Evolutionary conservation across 192 early-diverging fungal species (phyloP), one percentile per base, ranked within the genome.

Genomic region (Linderina pennispora): DNA sequence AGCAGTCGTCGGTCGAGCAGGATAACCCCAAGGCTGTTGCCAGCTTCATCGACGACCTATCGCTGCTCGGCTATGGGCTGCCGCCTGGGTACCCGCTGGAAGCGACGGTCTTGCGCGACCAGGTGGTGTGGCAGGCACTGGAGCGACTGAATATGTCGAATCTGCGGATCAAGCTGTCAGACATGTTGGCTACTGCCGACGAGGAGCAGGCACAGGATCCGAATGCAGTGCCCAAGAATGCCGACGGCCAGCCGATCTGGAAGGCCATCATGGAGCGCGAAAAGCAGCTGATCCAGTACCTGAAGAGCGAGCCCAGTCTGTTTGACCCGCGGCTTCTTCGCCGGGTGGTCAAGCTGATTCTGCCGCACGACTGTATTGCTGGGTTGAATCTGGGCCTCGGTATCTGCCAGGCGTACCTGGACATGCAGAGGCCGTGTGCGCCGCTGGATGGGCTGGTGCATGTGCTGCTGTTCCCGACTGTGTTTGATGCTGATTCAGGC

Each of bases 401-500:
- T 26, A 48, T 71, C 15, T 69, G 62, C 45, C 51, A 53, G 33
- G 56, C 62, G 21, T 75, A 62, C 22, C 40, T 72, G 19, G 53
- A 35, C 1, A 14, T 35, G 9, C 20, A 42, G 2, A 5, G 22
- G 22, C 9, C 43, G n/a, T 65, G 69, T 26, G 23, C 48, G 0
- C 45, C 64, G 17, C 70, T 84, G 15, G 55, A 79, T 16, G 73
- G 61, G 0, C 41, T 83, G 13, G 56, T 84, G 38, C 63, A 77
- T 24, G 52, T 89, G 17, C 71, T 87, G 1, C 45, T 89, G 23
- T 89, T 86, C 55, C 87, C 87, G 4, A 89, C 84, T 0, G 77
- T 85, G 13, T 87, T 75, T 51, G 87, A 89, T 40, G n/a, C 68
- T 3, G 77, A 79, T 20, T 32, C 55, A n/a, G 25, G 43, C 39